Percentiles rank a stretch among this genome's conserved stretches.
Evolutionary conservation across 192 early-diverging fungal species (phyloP).

Genomic region (Chytriomyces hyalinus): DNA sequence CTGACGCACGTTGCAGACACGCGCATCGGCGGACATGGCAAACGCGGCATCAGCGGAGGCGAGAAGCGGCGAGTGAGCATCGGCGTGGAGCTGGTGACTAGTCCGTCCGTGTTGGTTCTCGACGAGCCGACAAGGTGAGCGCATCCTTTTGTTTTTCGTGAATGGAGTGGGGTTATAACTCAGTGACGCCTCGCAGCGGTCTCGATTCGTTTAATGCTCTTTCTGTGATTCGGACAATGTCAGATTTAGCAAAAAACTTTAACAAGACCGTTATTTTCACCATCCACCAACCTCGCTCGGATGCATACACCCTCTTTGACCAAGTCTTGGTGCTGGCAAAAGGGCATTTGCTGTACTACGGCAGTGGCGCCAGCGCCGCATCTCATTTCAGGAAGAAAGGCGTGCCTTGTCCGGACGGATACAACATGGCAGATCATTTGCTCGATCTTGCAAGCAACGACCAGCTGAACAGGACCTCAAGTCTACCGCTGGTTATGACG

Average conservation of each 20-base stretch:
- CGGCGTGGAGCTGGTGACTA: constrained; percentile 61
- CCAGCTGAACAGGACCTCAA: neutral
- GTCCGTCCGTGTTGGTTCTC: constrained; percentile 55
- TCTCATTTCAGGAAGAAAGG: constrained; percentile 59
- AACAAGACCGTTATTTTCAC: constrained; percentile 81
- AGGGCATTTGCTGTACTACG: constrained; percentile 74
- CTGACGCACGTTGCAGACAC: constrained; percentile 66
- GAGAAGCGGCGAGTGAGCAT: constrained; percentile 69
- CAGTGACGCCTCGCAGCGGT: constrained; percentile 45
- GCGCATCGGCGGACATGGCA: constrained; percentile 42
- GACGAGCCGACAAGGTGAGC: constrained; percentile 59
- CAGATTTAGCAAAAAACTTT: constrained; percentile 61
- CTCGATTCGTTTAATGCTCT: constrained; percentile 65
- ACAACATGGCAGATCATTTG: constrained; percentile 77
- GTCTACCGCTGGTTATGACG: neutral
- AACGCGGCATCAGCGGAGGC: constrained; percentile 58
- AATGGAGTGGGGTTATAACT: neutral
- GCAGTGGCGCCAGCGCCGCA: constrained; percentile 44
- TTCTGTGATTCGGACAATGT: constrained; percentile 67
- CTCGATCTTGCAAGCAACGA: constrained; percentile 57
- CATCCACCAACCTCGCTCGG: constrained; percentile 88
- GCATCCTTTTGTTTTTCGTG: neutral
- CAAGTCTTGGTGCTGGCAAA: constrained; percentile 75
- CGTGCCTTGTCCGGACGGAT: constrained; percentile 68
- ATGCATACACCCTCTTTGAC: constrained; percentile 84